These are phyloP conservation scores for Aureobasidium sp. DNA, from an alignment of 2,329 filamentous ascomycete genomes.

Conservation along the genomic window DNA sequence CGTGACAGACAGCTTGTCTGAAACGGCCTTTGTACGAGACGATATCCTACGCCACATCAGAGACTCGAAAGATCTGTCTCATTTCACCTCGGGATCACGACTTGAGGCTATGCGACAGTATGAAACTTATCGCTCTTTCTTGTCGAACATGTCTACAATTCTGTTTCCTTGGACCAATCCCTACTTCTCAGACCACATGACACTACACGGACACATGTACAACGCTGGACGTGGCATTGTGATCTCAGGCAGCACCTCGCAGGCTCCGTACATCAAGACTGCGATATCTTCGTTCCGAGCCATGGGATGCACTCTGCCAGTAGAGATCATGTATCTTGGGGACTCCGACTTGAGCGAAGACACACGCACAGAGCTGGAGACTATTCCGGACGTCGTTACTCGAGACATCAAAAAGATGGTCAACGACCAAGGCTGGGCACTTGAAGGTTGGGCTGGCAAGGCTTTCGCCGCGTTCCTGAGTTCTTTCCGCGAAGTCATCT, in stretches of 20 bases:
- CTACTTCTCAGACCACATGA: conserved; percentile 41
- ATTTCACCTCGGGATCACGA: conserved; percentile 22
- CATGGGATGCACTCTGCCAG: conserved; percentile 34
- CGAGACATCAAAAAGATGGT: conserved; percentile 41
- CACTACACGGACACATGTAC: conserved; percentile 37
- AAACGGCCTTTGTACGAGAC: conserved; percentile 34
- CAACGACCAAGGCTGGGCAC: conserved; percentile 38
- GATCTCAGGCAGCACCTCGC: conserved; percentile 39
- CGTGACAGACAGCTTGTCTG: conserved; percentile 23
- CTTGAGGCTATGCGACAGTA: conserved; percentile 36
- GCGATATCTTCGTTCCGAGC: conserved; percentile 34
- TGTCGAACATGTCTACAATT: conserved; percentile 33
- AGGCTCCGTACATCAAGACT: conserved; percentile 38
- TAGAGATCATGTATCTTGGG: conserved; percentile 39
- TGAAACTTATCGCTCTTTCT: conserved; percentile 36
- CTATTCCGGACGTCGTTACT: conserved; percentile 37
- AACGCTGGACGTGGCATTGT: conserved; percentile 39
- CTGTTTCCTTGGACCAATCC: conserved; percentile 37
- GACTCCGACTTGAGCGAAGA: conserved; percentile 40
- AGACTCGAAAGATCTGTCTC: conserved; percentile 14
- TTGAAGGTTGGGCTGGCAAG: conserved; percentile 42
- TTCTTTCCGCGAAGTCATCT: conserved; percentile 42
- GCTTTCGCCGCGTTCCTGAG: conserved; percentile 42
- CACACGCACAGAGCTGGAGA: conserved; percentile 36
- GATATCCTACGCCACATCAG: conserved; percentile 37